Base-by-base conservation (phyloP, 352 stramenopile genomes). In the Globisporangium middletonii region DNA sequence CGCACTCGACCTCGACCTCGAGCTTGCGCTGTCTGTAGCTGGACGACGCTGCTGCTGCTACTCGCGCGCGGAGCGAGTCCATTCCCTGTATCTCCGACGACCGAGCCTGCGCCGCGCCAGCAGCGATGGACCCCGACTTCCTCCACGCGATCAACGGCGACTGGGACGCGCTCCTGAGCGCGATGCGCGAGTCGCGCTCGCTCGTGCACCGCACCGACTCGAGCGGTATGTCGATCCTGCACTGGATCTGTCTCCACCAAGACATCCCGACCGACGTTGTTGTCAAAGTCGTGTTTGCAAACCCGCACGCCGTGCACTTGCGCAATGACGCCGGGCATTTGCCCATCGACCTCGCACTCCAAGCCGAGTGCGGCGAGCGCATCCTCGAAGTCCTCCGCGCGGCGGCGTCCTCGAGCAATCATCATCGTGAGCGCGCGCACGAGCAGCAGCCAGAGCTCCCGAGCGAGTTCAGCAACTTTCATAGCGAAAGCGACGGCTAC, bases 221-320 rank as follows among this genome's bases (percentile, higher is more conserved):
- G 41, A 89, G 69, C 55, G 82, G 82, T 48, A 92, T 92, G 82
- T 89, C 76, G 19, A 64, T 92, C 37, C 62, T 92, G 44, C 82
- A 92, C 66, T 92, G 82, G 82, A 71, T 87, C 46, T 92, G 82
- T 65, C 63, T 92, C 57, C 82, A 92, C 64, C 82, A 92, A 57
- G 68, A 84, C 57, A 70, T 82, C 52, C 74, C 79, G 15, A 87
- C 76, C 1, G 79, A 92, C 50, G 75, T 89, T 55, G 71, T 92
- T 30, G 72, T 92, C 60, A 89, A 89, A 60, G 81, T 92, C 59
- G 71, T 92, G 19, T 88, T 89, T 49, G 82, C 77, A 26, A 89
- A 92, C 67, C 82, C 79, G 43, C 77, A 85, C 60, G 79, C 77
- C 8, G 79, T 88, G 33, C 75, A 83, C 52, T 60, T 86, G 57